A percentile compares a stretch with the other conserved stretches of the same genome.
These are phyloP conservation scores for Tylopilus cervinicoccineus DNA, from an alignment of 768 basidiomycete species.

Conservation along the genomic window DNA sequence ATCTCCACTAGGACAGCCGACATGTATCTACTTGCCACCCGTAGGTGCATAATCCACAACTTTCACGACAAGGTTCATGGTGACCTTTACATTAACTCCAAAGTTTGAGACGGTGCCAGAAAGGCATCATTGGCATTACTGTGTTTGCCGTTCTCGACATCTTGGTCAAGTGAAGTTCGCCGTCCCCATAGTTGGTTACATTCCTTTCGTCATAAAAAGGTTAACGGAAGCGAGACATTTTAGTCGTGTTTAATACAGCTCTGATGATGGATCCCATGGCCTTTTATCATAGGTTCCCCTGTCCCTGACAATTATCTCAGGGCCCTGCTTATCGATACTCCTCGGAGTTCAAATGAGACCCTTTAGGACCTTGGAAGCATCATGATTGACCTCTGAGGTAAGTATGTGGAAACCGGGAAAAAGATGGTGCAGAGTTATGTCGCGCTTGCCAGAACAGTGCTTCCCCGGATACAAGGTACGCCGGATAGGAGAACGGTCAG, in stretches of 20 bases:
- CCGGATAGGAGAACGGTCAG: neutral
- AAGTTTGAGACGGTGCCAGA: too few species aligned
- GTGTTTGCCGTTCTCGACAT: neutral
- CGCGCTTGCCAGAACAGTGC: neutral
- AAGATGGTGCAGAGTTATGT: neutral
- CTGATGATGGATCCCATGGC: too few species aligned
- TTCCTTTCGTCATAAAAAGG: neutral
- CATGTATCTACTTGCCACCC: neutral
- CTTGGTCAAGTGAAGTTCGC: neutral
- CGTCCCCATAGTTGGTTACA: slow-evolving; percentile 1
- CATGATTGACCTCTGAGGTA: too few species aligned
- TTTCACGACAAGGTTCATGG: neutral
- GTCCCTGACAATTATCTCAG: neutral
- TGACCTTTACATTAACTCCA: too few species aligned
- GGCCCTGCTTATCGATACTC: too few species aligned
- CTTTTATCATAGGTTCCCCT: too few species aligned
- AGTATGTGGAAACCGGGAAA: neutral
- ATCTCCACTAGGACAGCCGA: neutral
- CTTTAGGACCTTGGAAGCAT: too few species aligned
- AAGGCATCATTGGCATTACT: neutral
- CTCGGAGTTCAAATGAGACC: too few species aligned
- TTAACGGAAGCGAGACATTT: too few species aligned
- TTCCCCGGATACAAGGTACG: neutral
- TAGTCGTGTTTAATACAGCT: too few species aligned
- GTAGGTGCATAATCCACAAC: neutral